Evolutionary conservation across 805 yeast species (phyloP).

Genomic region (Kockiozyma suomiensis): DNA sequence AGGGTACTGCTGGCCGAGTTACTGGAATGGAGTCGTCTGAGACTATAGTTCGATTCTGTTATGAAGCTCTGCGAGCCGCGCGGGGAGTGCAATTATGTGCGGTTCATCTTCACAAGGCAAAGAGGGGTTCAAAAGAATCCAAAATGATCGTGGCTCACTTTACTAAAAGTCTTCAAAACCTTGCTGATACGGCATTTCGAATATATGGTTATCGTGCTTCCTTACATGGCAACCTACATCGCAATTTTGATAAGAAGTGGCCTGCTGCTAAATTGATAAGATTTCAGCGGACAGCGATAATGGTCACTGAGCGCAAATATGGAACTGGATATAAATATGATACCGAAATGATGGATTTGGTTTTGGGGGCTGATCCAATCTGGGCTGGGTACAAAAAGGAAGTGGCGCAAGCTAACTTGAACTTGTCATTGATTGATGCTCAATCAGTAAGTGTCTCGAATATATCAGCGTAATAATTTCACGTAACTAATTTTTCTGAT

Average conservation of each 20-base stretch:
- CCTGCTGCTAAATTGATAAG: conserved; percentile 52
- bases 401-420: conserved; percentile 61
- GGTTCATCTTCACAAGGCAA: conserved; percentile 59
- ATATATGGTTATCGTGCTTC: conserved; percentile 52
- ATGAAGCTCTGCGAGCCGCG: conserved; percentile 61
- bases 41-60: conserved; percentile 45
- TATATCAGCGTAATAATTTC: no score
- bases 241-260: conserved; percentile 54
- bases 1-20: conserved; percentile 14
- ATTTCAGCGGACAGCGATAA: conserved; percentile 55
- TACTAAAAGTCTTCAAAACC: conserved; percentile 36
- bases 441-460: conserved; percentile 50
- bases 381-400: conserved; percentile 57
- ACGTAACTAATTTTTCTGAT: background rate
- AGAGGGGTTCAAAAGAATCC: conserved; percentile 44
- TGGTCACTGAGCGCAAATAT: conserved; percentile 46
- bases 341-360: conserved; percentile 61
- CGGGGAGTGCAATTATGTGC: conserved; percentile 78
- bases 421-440: conserved; percentile 63
- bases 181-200: conserved; percentile 45
- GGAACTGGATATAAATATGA: conserved; percentile 62
- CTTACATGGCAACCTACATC: conserved; percentile 51
- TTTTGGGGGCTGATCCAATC: conserved; percentile 50
- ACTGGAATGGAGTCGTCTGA: conserved; percentile 24
- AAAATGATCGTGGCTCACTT: conserved; percentile 32